These are phyloP conservation scores for Lactifluus hygrophoroides DNA, from an alignment of 768 basidiomycete species.

Conservation along the genomic window DNA sequence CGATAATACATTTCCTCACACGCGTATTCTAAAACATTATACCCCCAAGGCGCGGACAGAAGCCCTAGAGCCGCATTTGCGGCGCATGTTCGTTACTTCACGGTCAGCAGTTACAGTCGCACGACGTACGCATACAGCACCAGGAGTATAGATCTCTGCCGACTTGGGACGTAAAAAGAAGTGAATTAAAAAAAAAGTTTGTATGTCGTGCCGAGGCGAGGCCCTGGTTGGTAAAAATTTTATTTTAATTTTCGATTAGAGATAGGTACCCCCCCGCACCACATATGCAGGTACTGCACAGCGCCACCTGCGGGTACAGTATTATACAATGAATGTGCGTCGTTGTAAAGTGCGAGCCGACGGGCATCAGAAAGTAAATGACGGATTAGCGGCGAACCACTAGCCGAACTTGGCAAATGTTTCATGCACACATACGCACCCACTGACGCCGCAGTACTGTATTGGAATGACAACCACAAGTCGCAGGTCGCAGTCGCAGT, in stretches of 20 bases:
- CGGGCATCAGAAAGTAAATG: slow-evolving; percentile 7
- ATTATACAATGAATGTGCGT: no score
- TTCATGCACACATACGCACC: not conserved
- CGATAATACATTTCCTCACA: no score
- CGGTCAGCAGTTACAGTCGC: no score
- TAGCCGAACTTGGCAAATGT: not conserved
- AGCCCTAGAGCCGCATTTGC: not conserved
- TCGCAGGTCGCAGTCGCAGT: no score
- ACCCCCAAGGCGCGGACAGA: not conserved
- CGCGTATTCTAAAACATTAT: not conserved
- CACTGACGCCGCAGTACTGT: not conserved
- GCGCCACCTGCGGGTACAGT: not conserved
- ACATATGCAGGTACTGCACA: not conserved
- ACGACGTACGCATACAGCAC: not conserved
- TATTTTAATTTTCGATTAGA: not conserved
- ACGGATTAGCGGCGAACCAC: not conserved
- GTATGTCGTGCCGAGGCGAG: not conserved
- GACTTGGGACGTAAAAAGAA: slow-evolving; percentile 2
- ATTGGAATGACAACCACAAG: not conserved
- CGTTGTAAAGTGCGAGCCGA: not conserved
- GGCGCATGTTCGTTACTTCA: not conserved
- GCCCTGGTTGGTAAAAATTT: not conserved
- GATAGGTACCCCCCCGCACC: not conserved
- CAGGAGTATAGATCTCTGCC: no score
- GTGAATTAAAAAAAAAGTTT: no score